Evolutionary conservation across 176 grass and related monocot genomes (phyloP), one percentile per base, ranked within the genome.

Genomic region (Carex kokanica): DNA sequence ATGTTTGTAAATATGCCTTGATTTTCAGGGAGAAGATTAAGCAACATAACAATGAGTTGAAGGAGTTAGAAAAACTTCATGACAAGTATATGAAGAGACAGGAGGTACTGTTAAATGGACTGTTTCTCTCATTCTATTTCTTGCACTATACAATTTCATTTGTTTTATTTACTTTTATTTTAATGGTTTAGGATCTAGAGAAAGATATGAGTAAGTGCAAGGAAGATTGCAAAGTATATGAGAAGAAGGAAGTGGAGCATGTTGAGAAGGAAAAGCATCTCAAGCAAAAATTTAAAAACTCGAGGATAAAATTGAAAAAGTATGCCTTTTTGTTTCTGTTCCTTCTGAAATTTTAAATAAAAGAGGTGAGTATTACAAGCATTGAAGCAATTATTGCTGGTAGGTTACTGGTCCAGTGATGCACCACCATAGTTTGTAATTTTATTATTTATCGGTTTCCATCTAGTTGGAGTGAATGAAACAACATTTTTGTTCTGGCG

Each of bases 221-320:
- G 81, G 96, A 99, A 80, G 89, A 92, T 17, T 99, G 94, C 84
- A 99, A 99, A 78, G 91, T 90, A 82, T 93, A 91, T 87, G 96
- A 99, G 78, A 90, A 90, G 60, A 87, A 87, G 20, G 93, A 99
- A 83, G 91, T 99, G 83, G 94, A 95, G 78, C 78, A 95, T 25
- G 83, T 87, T 80, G 96, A 99, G 75, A 91, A 99, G 91, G 71
- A 93, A 53, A 99, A 99, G 23, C 96, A 99, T 87, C 86, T 91
- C 17, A 88, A 95, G 78, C 92, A 93, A 77, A 99, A 95, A 66
- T 90, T 99, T 11, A 99, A 93, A 99, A 99, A 60, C 23, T 92
- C 34, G 89, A 92, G 43, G 96, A 93, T 43, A 99, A 99, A 93
- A 31, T 84, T 80, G 89, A 87, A 83, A 99, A 99, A 88, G 96